Evolutionary conservation across 441 rosid species (phyloP).

Genomic region (Pelargonium cotyledonis): DNA sequence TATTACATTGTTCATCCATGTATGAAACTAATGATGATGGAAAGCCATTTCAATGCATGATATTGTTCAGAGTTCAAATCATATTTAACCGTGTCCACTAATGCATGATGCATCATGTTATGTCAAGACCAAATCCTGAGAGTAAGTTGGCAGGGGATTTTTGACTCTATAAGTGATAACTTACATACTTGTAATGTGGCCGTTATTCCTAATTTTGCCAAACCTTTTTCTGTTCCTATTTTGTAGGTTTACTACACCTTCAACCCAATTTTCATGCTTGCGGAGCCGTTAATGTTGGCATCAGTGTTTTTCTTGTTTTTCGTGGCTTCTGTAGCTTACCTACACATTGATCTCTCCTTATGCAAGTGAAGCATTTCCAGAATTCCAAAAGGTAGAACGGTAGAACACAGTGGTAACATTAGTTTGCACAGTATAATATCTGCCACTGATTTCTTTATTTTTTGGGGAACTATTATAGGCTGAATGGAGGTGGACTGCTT

Average conservation of each 20-base stretch:
- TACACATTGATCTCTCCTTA: conserved; percentile 72
- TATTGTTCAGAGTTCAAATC: too few species aligned
- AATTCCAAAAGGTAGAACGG: conserved; percentile 3
- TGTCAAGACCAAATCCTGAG: too few species aligned
- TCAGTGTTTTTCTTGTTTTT: conserved; percentile 73
- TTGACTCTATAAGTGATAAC: background rate
- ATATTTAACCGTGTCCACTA: background rate
- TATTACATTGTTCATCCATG: too few species aligned
- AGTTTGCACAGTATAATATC: background rate
- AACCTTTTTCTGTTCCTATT: background rate
- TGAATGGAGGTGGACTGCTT: background rate
- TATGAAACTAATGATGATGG: too few species aligned
- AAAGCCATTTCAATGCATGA: too few species aligned
- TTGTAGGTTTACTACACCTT: conserved; percentile 85
- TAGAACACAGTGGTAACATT: background rate
- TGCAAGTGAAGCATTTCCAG: conserved; percentile 32
- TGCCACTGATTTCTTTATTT: background rate
- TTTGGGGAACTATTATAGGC: conserved; percentile 10
- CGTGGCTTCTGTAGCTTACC: conserved; percentile 66
- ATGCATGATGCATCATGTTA: too few species aligned
- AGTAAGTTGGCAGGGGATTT: background rate
- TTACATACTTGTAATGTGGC: background rate
- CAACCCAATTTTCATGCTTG: conserved; percentile 92
- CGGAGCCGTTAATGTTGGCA: conserved; percentile 86
- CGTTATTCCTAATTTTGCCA: background rate